phyloP scores from a whole-genome alignment of 2,329 filamentous ascomycete species.

The Dendrostoma leiphaemia region DNA sequence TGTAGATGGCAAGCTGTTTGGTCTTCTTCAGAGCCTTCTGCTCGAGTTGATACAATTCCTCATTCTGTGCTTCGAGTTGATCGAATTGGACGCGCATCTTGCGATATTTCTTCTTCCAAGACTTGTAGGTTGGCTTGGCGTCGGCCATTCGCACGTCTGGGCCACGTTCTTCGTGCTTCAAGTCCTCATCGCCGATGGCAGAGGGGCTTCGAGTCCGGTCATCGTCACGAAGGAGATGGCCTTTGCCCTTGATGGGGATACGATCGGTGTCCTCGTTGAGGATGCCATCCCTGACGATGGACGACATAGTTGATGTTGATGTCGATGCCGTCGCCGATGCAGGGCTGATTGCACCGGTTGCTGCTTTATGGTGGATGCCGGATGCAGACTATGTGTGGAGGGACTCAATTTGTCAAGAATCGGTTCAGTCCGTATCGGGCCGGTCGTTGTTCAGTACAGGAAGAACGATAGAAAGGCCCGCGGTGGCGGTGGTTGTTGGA shows the following conservation, averaged over 20 bases:
- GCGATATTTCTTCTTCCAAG: conserved; percentile 90
- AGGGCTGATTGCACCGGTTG: not conserved
- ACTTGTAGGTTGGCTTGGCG: conserved; percentile 58
- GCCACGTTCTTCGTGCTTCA: conserved; percentile 42
- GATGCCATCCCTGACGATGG: conserved; percentile 9
- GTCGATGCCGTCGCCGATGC: no score
- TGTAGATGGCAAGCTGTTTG: conserved; percentile 82
- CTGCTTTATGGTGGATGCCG: not conserved
- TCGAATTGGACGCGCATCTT: conserved; percentile 84
- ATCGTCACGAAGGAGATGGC: conserved; percentile 19
- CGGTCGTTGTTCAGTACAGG: no score
- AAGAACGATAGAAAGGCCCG: no score
- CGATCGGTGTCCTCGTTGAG: conserved; percentile 5
- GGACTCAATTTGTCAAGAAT: not conserved
- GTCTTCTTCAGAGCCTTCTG: conserved; percentile 78
- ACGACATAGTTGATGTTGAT: no score
- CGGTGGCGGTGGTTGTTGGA: no score
- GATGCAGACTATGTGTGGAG: not conserved
- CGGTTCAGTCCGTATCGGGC: no score
- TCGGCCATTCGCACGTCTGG: conserved; percentile 35
- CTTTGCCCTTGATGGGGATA: not conserved
- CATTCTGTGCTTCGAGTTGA: conserved; percentile 74
- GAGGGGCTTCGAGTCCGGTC: conserved; percentile 21
- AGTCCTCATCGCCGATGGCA: conserved; percentile 24
- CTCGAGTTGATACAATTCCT: conserved; percentile 77